A percentile compares a stretch with the other conserved stretches of the same genome.
phyloP scores from a whole-genome alignment of 495 filamentous ascomycete genomes.

The Glarea lozoyensis region DNA sequence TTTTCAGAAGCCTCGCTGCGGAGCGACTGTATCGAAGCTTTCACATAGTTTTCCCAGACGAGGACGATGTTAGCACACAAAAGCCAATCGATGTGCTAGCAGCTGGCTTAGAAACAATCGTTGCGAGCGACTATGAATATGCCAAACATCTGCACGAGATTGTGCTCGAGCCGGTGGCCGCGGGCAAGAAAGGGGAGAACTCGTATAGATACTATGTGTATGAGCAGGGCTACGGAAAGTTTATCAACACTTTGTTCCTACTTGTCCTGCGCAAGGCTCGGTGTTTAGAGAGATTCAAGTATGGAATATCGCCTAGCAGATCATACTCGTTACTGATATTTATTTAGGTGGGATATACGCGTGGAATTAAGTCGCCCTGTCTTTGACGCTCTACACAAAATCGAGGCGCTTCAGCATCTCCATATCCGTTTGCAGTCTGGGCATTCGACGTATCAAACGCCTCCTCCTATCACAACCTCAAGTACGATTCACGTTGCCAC shows the following conservation, averaged over 20 bases:
- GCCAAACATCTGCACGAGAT: constrained; percentile 43
- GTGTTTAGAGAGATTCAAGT: constrained; percentile 48
- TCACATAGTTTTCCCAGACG: constrained; percentile 46
- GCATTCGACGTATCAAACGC: constrained; percentile 35
- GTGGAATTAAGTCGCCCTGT: constrained; percentile 50
- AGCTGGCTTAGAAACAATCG: constrained; percentile 48
- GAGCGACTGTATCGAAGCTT: constrained; percentile 50
- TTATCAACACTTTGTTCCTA: constrained; percentile 52
- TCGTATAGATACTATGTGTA: constrained; percentile 38
- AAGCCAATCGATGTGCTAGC: constrained; percentile 42
- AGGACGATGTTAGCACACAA: constrained; percentile 37
- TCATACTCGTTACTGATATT: constrained; percentile 7
- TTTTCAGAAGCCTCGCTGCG: constrained; percentile 46
- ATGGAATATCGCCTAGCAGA: constrained; percentile 15
- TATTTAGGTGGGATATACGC: constrained; percentile 49
- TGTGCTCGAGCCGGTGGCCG: constrained; percentile 37
- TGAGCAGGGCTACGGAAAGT: constrained; percentile 44
- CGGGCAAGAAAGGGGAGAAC: constrained; percentile 33
- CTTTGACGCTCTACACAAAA: constrained; percentile 44
- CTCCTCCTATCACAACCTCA: constrained; percentile 27
- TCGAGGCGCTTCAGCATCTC: constrained; percentile 41
- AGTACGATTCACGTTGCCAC: constrained; percentile 9
- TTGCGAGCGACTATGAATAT: constrained; percentile 51
- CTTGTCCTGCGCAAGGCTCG: constrained; percentile 42
- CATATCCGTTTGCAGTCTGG: constrained; percentile 49